Percentiles rank a stretch among this genome's conserved stretches.
phyloP scores from a whole-genome alignment of 768 basidiomycete species.

The Cystobasidium onofrii region DNA sequence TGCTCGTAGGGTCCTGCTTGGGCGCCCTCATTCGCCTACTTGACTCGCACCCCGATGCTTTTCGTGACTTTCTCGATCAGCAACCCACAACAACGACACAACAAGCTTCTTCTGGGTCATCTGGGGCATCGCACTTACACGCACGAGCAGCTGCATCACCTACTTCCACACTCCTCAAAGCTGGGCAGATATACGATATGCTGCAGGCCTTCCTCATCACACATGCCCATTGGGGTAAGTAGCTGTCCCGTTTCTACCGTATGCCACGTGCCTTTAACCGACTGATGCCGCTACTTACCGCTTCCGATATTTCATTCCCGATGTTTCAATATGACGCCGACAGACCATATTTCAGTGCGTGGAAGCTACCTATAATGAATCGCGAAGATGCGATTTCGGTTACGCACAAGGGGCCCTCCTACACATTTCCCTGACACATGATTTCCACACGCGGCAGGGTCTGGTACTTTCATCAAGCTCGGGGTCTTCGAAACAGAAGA shows the following conservation, averaged over 20 bases:
- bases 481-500: background rate
- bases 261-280: background rate
- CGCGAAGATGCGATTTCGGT: no score
- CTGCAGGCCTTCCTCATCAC: constrained; percentile 26
- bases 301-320: background rate
- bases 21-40: constrained; percentile 22
- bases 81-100: background rate
- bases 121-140: background rate
- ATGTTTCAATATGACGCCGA: background rate
- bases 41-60: background rate
- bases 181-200: constrained; percentile 8
- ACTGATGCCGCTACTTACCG: background rate
- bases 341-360: constrained; percentile 33
- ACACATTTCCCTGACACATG: no score
- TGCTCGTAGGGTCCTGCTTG: constrained; percentile 12
- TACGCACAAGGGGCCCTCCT: no score
- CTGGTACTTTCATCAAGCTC: constrained; percentile 23
- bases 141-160: background rate
- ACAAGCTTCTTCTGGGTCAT: background rate
- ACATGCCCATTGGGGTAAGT: constrained; percentile 32
- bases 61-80: constrained; percentile 16
- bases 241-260: background rate
- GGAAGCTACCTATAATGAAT: no score
- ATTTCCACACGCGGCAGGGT: constrained; percentile 9
- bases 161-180: background rate